Base-by-base conservation (phyloP, 352 stramenopile species). In the Pythium phragmiticola region DNA sequence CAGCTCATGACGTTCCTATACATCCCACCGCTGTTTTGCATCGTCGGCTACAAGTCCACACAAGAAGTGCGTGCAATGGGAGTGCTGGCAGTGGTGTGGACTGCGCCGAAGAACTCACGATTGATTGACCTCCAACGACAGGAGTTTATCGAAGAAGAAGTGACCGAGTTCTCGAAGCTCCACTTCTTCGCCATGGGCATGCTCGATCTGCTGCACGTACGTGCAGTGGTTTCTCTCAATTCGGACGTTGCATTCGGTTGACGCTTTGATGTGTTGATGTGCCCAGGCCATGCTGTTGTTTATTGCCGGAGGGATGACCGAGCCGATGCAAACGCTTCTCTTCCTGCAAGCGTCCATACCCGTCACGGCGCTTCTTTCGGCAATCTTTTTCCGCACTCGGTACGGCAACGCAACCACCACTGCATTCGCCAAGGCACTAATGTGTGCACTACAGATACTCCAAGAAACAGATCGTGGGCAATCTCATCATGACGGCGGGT, bases 1-100 rank as follows among this genome's bases (percentile, higher is more conserved):
- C 85, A 94, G 68, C 56, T 95, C 55, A 92, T 90, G 77, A 95
- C 84, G 43, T 94, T 95, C 47, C 63, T 95, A 62, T 95, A 90
- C 76, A 94, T 95, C 55, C 87, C 85, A 39, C 83, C 85, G 30
- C 73, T 94, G 61, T 95, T 95, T 58, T 92, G 82, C 63, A 86
- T 94, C 53, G 78, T 90, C n/a, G 87, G 85, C 39, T 93, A 94
- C 73, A 90, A 88, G 45, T 87, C 84, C 7, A 77, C 87, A 4
- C 87, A 90, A 58, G 76, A 87, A 37, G 87, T 93, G 65, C 42
- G 76, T 59, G 7, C 7, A 39, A 39, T 39, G 34, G 34, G 7
- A 30, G 26, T 30, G 26, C 26, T 30, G 26, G 26, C 26, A 30
- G 9, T 47, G 41, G 23, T 54, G 43, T 39, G 34, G 34, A 39